Evolutionary conservation across 2,329 filamentous ascomycete species (phyloP), one percentile per base, ranked within the genome.

Genomic region (Fusarium burgessii): DNA sequence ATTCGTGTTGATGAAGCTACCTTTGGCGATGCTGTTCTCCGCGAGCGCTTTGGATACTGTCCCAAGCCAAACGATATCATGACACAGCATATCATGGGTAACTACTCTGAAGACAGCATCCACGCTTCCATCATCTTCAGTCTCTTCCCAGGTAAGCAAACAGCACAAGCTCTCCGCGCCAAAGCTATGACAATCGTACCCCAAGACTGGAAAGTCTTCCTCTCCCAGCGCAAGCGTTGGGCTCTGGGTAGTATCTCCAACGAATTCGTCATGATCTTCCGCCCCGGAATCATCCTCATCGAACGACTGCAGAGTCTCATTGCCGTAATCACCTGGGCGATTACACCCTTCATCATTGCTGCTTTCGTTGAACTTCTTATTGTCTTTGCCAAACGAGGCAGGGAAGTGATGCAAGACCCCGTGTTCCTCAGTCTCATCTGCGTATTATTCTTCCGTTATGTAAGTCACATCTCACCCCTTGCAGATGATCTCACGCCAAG

Each of bases 181-280:
- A 82, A 83, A 56, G 84, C 84, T 14, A 85, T 79, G 67, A 86
- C 84, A 2, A 82, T 84, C 29, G 83, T 84, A 1, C 84, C 84
- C 0, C 82, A 83, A 58, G 78, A 74, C 40, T 82, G 82, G 79
- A 81, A 79, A 29, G 84, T 86, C 1, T 86, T 85, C 51, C 73
- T 86, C 29, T 84, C 83, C 7, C 84, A 86, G 74, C 80, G 84
- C 9, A 84, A 85, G 74, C 80, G 84, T 1, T 86, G 84, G 84
- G 83, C 84, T 2, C 73, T 86, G 13, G 84, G 83, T 1, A 84
- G 83, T 38, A 85, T 83, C 32, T 82, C 81, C 7, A 86, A 86
- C 68, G 84, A 87, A 71, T 81, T 86, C 29, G 81, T 85, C 73
- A 82, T 86, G 77, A 79, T 85, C n/a, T 81, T 83, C 57, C 78